These are phyloP conservation scores for Setomelanomma holmii DNA, from an alignment of 2,329 filamentous ascomycete species.

Conservation along the genomic window DNA sequence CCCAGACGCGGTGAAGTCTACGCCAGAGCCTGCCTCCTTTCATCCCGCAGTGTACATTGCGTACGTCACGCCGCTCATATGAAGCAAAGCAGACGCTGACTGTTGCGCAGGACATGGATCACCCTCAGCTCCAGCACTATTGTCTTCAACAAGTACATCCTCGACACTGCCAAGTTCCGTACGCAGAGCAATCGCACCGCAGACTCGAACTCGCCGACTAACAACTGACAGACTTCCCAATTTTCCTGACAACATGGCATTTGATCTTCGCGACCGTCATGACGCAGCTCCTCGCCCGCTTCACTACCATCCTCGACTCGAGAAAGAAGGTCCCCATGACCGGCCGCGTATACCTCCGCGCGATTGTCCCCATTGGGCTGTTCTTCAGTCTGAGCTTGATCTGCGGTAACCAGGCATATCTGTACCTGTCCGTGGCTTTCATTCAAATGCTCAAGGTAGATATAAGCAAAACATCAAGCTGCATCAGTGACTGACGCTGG, in stretches of 20 bases:
- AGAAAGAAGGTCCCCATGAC: conserved; percentile 98
- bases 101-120: conserved; percentile 78
- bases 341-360: conserved; percentile 86
- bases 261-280: conserved; percentile 90
- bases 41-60: conserved; percentile 87
- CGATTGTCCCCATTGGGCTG: conserved; percentile 91
- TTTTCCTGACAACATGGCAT: conserved; percentile 90
- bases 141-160: conserved; percentile 99
- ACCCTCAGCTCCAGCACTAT: conserved; percentile 91
- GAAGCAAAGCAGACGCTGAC: conserved; percentile 24
- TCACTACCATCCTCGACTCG: conserved; percentile 88
- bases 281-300: conserved; percentile 91
- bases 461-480: not conserved
- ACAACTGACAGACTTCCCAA: conserved; percentile 50
- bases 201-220: conserved; percentile 26
- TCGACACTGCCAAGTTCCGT: conserved; percentile 85
- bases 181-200: conserved; percentile 49
- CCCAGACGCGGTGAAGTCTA: conserved; percentile 73
- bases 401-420: conserved; percentile 93
- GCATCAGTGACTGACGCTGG: conserved; percentile 10
- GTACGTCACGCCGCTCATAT: conserved; percentile 58
- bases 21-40: conserved; percentile 64
- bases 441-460: conserved; percentile 98
- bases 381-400: conserved; percentile 97
- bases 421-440: conserved; percentile 94